phyloP scores from a whole-genome alignment of 2,329 filamentous ascomycete genomes.

The Chrysosphaeria jannelii region DNA sequence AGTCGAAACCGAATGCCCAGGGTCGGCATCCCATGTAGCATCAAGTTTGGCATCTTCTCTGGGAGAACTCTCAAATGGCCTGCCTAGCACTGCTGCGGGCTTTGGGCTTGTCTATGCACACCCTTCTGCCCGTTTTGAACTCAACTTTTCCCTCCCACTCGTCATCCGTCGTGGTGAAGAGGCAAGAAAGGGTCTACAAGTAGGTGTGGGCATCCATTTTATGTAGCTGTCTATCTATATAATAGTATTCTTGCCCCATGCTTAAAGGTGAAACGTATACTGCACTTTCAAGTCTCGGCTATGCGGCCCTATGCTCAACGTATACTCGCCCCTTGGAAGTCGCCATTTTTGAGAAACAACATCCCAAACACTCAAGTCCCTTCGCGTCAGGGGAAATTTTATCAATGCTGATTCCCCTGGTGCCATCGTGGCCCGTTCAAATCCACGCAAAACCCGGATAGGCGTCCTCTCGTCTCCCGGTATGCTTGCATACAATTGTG shows the following conservation, averaged over 20 bases:
- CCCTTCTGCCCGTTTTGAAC: slow-evolving; percentile 71
- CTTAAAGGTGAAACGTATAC: no score
- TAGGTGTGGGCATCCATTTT: slow-evolving; percentile 93
- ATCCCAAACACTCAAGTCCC: slow-evolving; percentile 39
- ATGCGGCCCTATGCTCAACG: slow-evolving; percentile 13
- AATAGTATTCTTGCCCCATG: no score
- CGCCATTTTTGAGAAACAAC: slow-evolving; percentile 27
- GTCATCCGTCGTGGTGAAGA: slow-evolving; percentile 60
- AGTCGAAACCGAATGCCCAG: slow-evolving; percentile 1
- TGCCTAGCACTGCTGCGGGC: slow-evolving; percentile 66
- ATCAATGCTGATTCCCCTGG: slow-evolving; percentile 13
- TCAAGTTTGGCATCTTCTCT: slow-evolving; percentile 29
- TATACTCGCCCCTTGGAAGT: slow-evolving; percentile 13
- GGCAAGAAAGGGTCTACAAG: slow-evolving; percentile 65
- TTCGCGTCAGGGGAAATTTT: slow-evolving; percentile 22
- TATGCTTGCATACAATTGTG: slow-evolving; percentile 7
- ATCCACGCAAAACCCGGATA: slow-evolving; percentile 26
- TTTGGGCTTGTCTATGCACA: slow-evolving; percentile 85
- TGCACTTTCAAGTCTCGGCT: slow-evolving; percentile 13
- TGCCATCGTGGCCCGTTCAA: slow-evolving; percentile 24
- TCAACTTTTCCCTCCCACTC: slow-evolving; percentile 80
- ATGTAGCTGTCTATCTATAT: no score
- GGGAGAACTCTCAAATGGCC: slow-evolving; percentile 36
- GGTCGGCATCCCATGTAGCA: slow-evolving; percentile 13
- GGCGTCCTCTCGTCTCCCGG: slow-evolving; percentile 2